Base-by-base conservation (phyloP, 495 filamentous ascomycete species). In the Penicillium bovifimosum region DNA sequence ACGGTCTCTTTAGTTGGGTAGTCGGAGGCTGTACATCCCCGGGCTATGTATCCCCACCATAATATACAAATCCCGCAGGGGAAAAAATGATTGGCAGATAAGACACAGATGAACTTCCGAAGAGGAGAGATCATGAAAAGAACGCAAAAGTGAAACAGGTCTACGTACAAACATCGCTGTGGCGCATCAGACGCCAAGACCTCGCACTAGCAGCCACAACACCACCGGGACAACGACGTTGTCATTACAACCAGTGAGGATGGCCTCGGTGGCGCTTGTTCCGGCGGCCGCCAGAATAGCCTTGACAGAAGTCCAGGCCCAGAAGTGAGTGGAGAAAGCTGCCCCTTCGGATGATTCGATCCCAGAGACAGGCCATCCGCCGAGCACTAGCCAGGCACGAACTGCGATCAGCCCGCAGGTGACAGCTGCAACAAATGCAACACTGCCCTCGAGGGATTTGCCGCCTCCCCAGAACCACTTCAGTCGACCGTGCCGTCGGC, bases 391-490 rank as follows among this genome's bases (percentile, higher is more conserved):
- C 92, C 91, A 96, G 20, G 72, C 58, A 59, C 84, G 86, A 31
- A 84, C 87, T n/a, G 78, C 66, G 42, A 83, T 64, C 48, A 96
- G 71, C 2, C 92, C 95, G 24, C 76, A 50, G 36, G 82, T 82
- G 18, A 97, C 93, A 5, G 91, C 91, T 16, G 70, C 69, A 6
- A 83, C 84, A 69, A 99, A 97, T 13, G 93, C 93, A 20, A 84
- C 55, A 57, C 88, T 93, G 20, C 93, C 93, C 68, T 97, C 91
- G 2, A 98, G 72, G 45, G 90, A 96, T 71, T 97, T 99, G 3
- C 91, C 93, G 11, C 93, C 93, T 26, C 87, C 86, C 93, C 93
- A 99, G 40, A 91, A 80, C 93, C 93, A 99, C 76, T 96, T 96
- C 10, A 80, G 77, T 17, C 80, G 80, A 13, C 93, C 95, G 65